phyloP scores from a whole-genome alignment of 495 filamentous ascomycete genomes.

The Lophiostoma macrostomum region DNA sequence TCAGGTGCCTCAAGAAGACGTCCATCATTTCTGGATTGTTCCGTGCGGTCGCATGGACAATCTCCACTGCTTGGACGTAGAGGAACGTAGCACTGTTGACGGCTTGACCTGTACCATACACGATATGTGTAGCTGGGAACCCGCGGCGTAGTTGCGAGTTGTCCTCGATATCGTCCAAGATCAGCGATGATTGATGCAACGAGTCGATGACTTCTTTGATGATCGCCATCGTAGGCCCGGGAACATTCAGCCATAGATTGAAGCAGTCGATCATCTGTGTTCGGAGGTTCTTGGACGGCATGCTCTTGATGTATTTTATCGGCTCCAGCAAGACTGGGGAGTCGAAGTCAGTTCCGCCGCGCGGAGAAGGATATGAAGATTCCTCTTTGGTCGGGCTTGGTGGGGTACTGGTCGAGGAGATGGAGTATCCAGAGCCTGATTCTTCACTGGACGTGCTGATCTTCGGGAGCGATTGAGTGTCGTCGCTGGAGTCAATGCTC shows the following conservation, averaged over 20 bases:
- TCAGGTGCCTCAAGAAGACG: slow-evolving; percentile 26
- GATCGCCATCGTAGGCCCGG: not conserved
- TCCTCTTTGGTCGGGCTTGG: no score
- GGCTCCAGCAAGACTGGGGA: no score
- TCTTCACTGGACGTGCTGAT: no score
- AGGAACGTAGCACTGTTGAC: slow-evolving; percentile 97
- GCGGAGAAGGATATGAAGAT: no score
- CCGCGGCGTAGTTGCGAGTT: slow-evolving; percentile 77
- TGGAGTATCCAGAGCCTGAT: no score
- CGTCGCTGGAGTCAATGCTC: no score
- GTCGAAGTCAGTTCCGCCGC: no score
- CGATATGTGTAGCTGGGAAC: slow-evolving; percentile 84
- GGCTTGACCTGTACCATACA: slow-evolving; percentile 91
- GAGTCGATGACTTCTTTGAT: not conserved
- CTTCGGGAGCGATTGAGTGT: no score
- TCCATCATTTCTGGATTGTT: slow-evolving; percentile 68
- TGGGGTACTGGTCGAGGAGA: no score
- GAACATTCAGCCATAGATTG: slow-evolving; percentile 1
- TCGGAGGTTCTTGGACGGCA: not conserved
- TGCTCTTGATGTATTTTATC: not conserved
- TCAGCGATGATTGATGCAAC: not conserved
- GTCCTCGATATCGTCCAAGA: slow-evolving; percentile 71
- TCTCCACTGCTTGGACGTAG: slow-evolving; percentile 80
- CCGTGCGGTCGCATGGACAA: slow-evolving; percentile 37
- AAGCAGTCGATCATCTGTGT: not conserved